Evolutionary conservation across 176 grass and related monocot species (phyloP).

Genomic region (Eremochloa ophiuroides): DNA sequence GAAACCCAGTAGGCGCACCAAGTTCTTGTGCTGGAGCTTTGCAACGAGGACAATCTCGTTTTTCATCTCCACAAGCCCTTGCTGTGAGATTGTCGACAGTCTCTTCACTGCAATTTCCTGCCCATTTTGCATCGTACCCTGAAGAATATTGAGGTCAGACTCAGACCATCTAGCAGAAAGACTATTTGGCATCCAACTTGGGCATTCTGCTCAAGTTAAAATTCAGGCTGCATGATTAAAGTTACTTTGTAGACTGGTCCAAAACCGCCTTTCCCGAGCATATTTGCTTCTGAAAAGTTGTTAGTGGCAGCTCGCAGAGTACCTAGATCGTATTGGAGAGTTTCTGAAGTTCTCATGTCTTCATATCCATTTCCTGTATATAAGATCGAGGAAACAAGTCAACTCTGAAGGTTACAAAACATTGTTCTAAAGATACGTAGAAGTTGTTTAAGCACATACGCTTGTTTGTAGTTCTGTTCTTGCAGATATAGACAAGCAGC

Average conservation of each 20-base stretch:
- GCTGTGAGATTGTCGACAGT: slow-evolving; percentile 21
- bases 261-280: slow-evolving; percentile 58
- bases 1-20: slow-evolving; percentile 43
- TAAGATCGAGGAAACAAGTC: neutral
- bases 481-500: neutral
- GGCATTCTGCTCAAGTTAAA: neutral
- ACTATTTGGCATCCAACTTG: neutral
- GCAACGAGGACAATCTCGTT: slow-evolving; percentile 46
- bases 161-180: neutral
- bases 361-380: slow-evolving; percentile 6
- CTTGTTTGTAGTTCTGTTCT: neutral
- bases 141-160: neutral
- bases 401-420: neutral
- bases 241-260: slow-evolving; percentile 61
- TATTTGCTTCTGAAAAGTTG: slow-evolving; percentile 59
- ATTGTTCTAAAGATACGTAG: neutral
- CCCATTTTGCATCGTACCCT: slow-evolving; percentile 37
- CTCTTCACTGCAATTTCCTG: slow-evolving; percentile 60
- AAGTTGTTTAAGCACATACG: neutral
- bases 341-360: slow-evolving; percentile 18
- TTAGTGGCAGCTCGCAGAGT: slow-evolving; percentile 34
- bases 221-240: neutral
- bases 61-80: slow-evolving; percentile 36
- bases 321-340: slow-evolving; percentile 34
- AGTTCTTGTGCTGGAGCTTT: slow-evolving; percentile 64